A percentile compares a stretch with the other conserved stretches of the same genome.
Conservation (phyloP, 176 grass and related monocot genomes). For the Eleusine coracana region DNA sequence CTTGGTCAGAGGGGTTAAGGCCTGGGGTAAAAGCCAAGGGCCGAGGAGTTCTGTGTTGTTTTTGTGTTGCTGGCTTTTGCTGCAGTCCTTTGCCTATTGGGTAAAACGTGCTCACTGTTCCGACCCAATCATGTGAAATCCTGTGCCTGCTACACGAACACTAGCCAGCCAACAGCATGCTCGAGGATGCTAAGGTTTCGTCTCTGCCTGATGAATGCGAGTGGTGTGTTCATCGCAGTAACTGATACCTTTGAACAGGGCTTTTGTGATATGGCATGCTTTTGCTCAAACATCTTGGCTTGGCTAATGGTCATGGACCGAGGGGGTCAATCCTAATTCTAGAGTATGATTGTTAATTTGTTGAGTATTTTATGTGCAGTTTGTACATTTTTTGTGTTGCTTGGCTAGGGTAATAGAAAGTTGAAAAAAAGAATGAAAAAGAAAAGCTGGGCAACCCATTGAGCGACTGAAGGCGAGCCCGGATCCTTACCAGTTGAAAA, state of each 20-base stretch:
- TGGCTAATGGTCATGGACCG: background rate
- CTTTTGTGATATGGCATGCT: slow-evolving; percentile 7
- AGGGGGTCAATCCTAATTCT: background rate
- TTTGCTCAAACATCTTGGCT: background rate
- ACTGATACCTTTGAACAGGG: slow-evolving; percentile 5
- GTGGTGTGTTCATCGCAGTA: background rate
- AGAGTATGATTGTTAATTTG: background rate
- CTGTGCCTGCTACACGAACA: slow-evolving; percentile 31
- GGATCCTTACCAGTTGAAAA: too few relatives aligned
- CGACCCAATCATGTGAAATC: slow-evolving; percentile 65
- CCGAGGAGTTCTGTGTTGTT: slow-evolving; percentile 8
- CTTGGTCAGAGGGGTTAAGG: slow-evolving; percentile 40
- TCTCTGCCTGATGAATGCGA: background rate
- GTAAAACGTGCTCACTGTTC: slow-evolving; percentile 25
- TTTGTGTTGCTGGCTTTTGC: slow-evolving; percentile 3
- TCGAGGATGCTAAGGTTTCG: slow-evolving; percentile 78
- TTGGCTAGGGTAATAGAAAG: too few relatives aligned
- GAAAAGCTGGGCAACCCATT: too few relatives aligned
- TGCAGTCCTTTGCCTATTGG: slow-evolving; percentile 44
- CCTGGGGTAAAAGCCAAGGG: slow-evolving; percentile 10
- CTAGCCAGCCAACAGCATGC: slow-evolving; percentile 32
- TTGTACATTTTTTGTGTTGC: background rate
- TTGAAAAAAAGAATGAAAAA: too few relatives aligned
- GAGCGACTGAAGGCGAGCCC: too few relatives aligned
- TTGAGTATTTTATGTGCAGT: slow-evolving; percentile 37